phyloP scores from a whole-genome alignment of 1,284 basidiomycete species.

The Marasmius oreades region DNA sequence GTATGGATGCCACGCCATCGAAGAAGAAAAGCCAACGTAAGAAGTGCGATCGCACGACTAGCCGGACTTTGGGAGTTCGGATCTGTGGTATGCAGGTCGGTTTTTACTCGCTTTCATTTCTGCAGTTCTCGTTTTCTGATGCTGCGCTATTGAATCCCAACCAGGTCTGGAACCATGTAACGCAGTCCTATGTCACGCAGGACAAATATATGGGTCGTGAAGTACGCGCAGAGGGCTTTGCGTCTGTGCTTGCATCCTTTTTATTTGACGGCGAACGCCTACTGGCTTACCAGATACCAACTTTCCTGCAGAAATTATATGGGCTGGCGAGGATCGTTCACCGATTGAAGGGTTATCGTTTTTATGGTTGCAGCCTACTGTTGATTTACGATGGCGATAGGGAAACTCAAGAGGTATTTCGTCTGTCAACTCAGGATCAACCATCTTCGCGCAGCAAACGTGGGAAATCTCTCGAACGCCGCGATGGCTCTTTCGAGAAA shows the following conservation, averaged over 20 bases:
- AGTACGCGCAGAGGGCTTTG: slow-evolving; percentile 83
- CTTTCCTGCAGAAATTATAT: slow-evolving; percentile 89
- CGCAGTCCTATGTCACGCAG: slow-evolving; percentile 84
- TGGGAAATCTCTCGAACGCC: slow-evolving; percentile 72
- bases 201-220: slow-evolving; percentile 98
- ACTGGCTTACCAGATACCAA: slow-evolving; percentile 89
- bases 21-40: slow-evolving; percentile 99
- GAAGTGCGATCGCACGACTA: slow-evolving; percentile 97
- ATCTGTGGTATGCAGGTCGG: slow-evolving; percentile 99
- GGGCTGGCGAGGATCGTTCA: slow-evolving; percentile 90
- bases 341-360: slow-evolving; percentile 88
- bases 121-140: not conserved
- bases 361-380: slow-evolving; percentile 96
- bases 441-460: slow-evolving; percentile 71
- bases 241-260: slow-evolving; percentile 79
- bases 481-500: slow-evolving; percentile 34
- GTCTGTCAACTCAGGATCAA: slow-evolving; percentile 56
- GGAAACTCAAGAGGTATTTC: slow-evolving; percentile 78
- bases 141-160: slow-evolving; percentile 12
- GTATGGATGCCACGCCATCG: slow-evolving; percentile 86
- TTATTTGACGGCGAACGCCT: slow-evolving; percentile 82
- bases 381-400: slow-evolving; percentile 97
- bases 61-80: slow-evolving; percentile 84
- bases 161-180: slow-evolving; percentile 87
- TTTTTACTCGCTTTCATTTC: not conserved